These are phyloP conservation scores for Teunomyces tritomae DNA, from an alignment of 805 yeast genomes.

Conservation along the genomic window DNA sequence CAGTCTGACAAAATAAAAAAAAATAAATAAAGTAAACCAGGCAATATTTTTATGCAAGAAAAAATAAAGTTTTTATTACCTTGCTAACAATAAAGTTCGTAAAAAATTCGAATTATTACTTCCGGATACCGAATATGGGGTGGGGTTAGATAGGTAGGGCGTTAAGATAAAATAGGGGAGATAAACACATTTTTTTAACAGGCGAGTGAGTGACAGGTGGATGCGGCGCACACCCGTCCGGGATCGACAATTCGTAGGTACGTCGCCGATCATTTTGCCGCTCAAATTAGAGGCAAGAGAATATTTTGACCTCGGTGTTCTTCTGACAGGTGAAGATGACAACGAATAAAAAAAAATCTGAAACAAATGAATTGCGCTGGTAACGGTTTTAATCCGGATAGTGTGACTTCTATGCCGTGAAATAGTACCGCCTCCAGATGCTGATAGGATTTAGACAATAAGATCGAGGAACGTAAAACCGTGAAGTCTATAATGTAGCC, in stretches of 20 bases:
- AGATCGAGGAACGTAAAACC: neutral
- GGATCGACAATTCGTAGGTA: neutral
- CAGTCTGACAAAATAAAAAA: neutral
- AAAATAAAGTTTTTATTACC: no score
- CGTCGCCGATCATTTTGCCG: neutral
- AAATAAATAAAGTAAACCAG: neutral
- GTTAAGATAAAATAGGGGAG: no score
- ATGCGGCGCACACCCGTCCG: no score
- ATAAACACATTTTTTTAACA: no score
- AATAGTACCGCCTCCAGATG: neutral
- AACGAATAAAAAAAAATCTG: neutral
- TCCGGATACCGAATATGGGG: no score
- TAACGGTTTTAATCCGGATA: neutral
- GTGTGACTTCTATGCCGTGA: neutral
- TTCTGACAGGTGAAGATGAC: neutral
- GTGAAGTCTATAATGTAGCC: neutral
- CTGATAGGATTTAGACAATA: neutral
- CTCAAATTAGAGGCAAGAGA: neutral
- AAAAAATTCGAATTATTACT: no score
- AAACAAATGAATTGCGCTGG: neutral
- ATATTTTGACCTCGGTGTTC: neutral
- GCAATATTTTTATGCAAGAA: no score
- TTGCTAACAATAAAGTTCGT: no score
- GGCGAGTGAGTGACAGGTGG: no score
- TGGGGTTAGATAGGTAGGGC: no score